phyloP scores from a whole-genome alignment of 2,329 filamentous ascomycete species.

The Fusarium anguioides region DNA sequence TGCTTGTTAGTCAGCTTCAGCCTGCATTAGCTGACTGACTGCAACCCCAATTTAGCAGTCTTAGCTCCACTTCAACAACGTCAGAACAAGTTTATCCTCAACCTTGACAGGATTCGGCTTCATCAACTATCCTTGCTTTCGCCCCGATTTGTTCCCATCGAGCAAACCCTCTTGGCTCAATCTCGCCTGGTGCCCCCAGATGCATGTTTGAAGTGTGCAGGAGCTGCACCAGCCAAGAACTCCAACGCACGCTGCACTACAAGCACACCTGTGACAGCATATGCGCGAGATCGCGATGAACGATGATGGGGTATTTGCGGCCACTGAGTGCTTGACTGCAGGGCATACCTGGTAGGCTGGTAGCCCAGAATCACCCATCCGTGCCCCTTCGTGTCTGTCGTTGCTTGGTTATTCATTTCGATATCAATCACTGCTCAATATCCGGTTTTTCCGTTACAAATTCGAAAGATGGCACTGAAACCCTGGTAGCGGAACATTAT shows the following conservation, averaged over 20 bases:
- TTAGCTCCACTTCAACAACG: constrained; percentile 11
- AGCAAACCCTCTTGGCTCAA: too few relatives aligned
- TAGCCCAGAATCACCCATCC: constrained; percentile 4
- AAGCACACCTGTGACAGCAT: constrained; percentile 18
- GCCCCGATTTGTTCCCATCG: constrained; percentile 2
- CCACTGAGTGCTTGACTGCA: neutral
- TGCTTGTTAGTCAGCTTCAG: too few relatives aligned
- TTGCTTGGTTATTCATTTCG: constrained; percentile 5
- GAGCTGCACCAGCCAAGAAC: neutral
- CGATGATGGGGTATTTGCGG: constrained; percentile 21
- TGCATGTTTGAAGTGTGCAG: constrained; percentile 4
- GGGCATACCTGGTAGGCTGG: constrained; percentile 8
- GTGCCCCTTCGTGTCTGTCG: constrained; percentile 3
- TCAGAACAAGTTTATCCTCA: constrained; percentile 19
- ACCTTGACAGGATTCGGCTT: constrained; percentile 22
- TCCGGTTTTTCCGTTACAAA: constrained; percentile 18
- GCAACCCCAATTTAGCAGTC: neutral
- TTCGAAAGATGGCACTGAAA: constrained; percentile 3
- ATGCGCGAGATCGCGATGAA: constrained; percentile 29
- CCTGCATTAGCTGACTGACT: too few relatives aligned
- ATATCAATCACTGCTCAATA: neutral
- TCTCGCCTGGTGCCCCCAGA: neutral
- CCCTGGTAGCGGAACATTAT: constrained; percentile 24
- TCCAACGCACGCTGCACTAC: neutral
- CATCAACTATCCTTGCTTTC: constrained; percentile 1